phyloP scores from a whole-genome alignment of 805 yeast genomes.

The Metschnikowia rubicola region DNA sequence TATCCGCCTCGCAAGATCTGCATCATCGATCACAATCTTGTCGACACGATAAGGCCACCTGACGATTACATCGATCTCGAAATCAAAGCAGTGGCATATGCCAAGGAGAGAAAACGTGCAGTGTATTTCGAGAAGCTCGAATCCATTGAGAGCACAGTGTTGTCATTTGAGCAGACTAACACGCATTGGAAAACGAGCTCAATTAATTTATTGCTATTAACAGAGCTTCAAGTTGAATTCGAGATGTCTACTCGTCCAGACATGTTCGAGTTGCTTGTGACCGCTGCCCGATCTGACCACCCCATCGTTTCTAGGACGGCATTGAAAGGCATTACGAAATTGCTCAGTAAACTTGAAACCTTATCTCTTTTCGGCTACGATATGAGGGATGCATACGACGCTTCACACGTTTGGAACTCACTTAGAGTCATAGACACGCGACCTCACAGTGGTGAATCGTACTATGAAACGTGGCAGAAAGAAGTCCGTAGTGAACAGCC shows the following conservation, averaged over 20 bases:
- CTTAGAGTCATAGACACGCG: slow-evolving; percentile 41
- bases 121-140: slow-evolving; percentile 38
- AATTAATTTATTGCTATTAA: slow-evolving; percentile 47
- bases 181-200: slow-evolving; percentile 58
- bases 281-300: slow-evolving; percentile 55
- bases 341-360: slow-evolving; percentile 37
- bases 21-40: slow-evolving; percentile 41
- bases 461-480: slow-evolving; percentile 38
- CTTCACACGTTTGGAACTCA: slow-evolving; percentile 32
- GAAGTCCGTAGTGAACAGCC: slow-evolving; percentile 55
- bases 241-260: slow-evolving; percentile 44
- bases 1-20: slow-evolving; percentile 43
- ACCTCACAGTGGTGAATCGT: slow-evolving; percentile 33
- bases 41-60: slow-evolving; percentile 56
- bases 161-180: slow-evolving; percentile 24
- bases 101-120: slow-evolving; percentile 57
- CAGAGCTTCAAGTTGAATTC: slow-evolving; percentile 50
- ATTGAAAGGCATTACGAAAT: slow-evolving; percentile 53
- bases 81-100: slow-evolving; percentile 55
- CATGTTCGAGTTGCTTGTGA: slow-evolving; percentile 42
- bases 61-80: slow-evolving; percentile 56
- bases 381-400: slow-evolving; percentile 40
- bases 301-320: slow-evolving; percentile 63
- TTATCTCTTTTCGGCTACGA: slow-evolving; percentile 49
- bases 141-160: slow-evolving; percentile 39